Evolutionary conservation across 2,329 filamentous ascomycete species (phyloP).

Genomic region (Verticillium isaacii): DNA sequence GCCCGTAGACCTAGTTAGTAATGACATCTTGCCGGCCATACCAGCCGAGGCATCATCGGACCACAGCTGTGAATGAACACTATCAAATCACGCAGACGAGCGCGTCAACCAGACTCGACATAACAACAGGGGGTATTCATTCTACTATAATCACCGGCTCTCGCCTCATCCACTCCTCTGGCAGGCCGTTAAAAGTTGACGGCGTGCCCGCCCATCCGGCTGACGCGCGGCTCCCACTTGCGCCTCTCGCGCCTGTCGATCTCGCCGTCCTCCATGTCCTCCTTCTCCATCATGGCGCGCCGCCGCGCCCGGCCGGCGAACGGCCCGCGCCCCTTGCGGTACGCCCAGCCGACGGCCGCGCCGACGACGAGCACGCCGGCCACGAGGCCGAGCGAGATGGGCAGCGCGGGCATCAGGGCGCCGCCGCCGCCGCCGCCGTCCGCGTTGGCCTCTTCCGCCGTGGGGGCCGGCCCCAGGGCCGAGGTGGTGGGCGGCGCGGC

Average conservation of each 20-base stretch:
- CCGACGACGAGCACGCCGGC: slow-evolving; percentile 12
- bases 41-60: too few species aligned
- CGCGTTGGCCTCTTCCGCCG: background rate
- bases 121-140: too few species aligned
- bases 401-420: slow-evolving; percentile 13
- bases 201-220: background rate
- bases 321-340: slow-evolving; percentile 9
- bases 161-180: background rate
- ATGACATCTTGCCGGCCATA: too few species aligned
- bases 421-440: background rate
- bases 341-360: slow-evolving; percentile 7
- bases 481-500: background rate
- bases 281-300: slow-evolving; percentile 9
- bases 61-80: too few species aligned
- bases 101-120: too few species aligned
- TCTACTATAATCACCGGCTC: background rate
- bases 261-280: slow-evolving; percentile 8
- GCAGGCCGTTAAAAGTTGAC: background rate
- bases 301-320: slow-evolving; percentile 3
- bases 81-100: too few species aligned
- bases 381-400: slow-evolving; percentile 10
- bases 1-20: too few species aligned
- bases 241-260: slow-evolving; percentile 7
- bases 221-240: slow-evolving; percentile 12
- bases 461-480: background rate